Percentiles rank a stretch among this genome's conserved stretches.
Evolutionary conservation across 108 stramenopile genomes (phyloP).

Genomic region (Bacterosira constricta): DNA sequence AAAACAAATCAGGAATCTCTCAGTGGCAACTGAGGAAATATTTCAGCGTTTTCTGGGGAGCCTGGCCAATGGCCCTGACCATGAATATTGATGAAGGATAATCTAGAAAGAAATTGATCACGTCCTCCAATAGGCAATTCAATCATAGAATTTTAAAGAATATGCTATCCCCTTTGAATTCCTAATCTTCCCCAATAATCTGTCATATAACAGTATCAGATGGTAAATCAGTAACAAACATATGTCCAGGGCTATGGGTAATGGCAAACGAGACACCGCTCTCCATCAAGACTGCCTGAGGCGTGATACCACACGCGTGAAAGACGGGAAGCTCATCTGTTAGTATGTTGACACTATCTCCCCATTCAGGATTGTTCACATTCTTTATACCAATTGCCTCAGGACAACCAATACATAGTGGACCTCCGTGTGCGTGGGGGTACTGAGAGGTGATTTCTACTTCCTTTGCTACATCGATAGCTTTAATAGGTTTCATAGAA

Average conservation of each 20-base stretch:
- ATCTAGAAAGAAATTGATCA: too few species aligned
- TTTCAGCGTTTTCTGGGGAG: too few species aligned
- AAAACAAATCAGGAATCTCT: too few species aligned
- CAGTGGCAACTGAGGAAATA: too few species aligned
- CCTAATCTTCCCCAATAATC: too few species aligned
- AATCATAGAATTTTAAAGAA: too few species aligned
- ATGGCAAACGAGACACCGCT: slow-evolving; percentile 74
- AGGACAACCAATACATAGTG: slow-evolving; percentile 82
- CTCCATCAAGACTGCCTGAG: slow-evolving; percentile 81
- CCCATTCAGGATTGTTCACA: slow-evolving; percentile 78
- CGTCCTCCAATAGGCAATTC: too few species aligned
- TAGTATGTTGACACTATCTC: slow-evolving; percentile 66
- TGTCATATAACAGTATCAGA: slow-evolving; percentile 27
- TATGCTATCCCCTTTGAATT: too few species aligned
- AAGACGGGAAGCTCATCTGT: slow-evolving; percentile 89
- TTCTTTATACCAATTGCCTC: slow-evolving; percentile 74
- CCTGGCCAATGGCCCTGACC: too few species aligned
- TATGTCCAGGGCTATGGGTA: slow-evolving; percentile 90
- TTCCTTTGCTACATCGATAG: slow-evolving; percentile 67
- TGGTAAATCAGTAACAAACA: slow-evolving; percentile 88
- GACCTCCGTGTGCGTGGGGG: slow-evolving; percentile 87
- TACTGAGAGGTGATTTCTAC: slow-evolving; percentile 73
- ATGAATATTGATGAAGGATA: too few species aligned
- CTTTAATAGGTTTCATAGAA: slow-evolving; percentile 88
- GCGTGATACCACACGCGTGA: slow-evolving; percentile 94